Evolutionary conservation across 257 asterid species (phyloP), one percentile per base, ranked within the genome.

Genomic region (Mentha longifolia): DNA sequence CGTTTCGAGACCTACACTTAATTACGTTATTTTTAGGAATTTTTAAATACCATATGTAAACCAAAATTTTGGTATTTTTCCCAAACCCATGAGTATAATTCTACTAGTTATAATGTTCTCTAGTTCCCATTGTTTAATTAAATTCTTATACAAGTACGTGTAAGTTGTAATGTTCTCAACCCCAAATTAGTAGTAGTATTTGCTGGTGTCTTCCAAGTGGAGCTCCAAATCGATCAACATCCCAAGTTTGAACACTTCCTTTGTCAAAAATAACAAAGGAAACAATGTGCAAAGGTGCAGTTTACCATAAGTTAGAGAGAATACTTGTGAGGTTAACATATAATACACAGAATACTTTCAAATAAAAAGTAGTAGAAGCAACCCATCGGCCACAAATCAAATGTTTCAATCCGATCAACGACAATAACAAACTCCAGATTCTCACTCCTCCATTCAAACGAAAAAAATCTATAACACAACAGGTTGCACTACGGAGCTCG

Each of bases 381-480:
- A 77, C 56, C 67, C 70, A 77, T 63, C 52, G 66, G 73, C 78
- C 81, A 69, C 49, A 74, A 73, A 77, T 63, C 70, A 70, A 65
- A 77, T 45, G 74, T 70, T 68, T 77, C 82, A 76, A 63, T 74
- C 74, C 33, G 79, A 50, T 76, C 77, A 65, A 20, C 39, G 52
- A 76, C 69, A 74, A 76, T 61, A 73, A 43, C 72, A 73, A 75
- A 52, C 76, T 49, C 64, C 73, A 71, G 61, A 67, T 65, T 68
- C 68, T 46, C 64, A 5, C 39, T 72, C 51, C 79, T 68, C 68
- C 8, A 52, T 61, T 10, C 47, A 35, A 61, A 7, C 28, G 5
- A 58, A 58, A 49, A 73, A 56, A 49, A 68, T 58, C 72, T 75
- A 75, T 61, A 71, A 67, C 76, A 75, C 85, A 75, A 77, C 43